Evolutionary conservation across 306 rosid species (phyloP), one percentile per base, ranked within the genome.

Genomic region (Lathyrus aphaca): DNA sequence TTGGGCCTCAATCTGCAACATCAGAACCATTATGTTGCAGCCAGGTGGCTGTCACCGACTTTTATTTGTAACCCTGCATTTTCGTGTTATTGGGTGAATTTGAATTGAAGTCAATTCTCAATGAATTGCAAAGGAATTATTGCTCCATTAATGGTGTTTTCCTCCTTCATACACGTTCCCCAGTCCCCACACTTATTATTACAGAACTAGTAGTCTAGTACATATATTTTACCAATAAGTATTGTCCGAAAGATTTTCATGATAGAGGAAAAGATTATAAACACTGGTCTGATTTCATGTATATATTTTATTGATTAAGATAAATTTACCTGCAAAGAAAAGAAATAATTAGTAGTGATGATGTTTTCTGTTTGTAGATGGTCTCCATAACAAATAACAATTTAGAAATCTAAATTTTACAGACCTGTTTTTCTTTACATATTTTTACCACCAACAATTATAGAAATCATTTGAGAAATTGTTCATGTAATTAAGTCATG

Each of bases 71-170:
- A 25, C 29, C 27, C 29, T 25, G 29, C 29, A 25, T 25, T 3
- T 3, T 25, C 3, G 29, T 25, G 29, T 25, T 25, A 25, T 25
- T 25, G 29, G 29, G 29, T 4, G 29, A 4, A 25, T 25, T 25
- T 25, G 29, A 3, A 21, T 58, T 66, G 68, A 66, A 64, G 54
- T 71, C 69, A 38, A 49, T 48, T 66, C 19, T 23, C 58, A 25
- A 27, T 44, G 49, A 3, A 12, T 62, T 19, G 45, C 29, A 15
- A 56, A 68, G 64, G 44, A 38, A 43, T 64, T 51, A 18, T 5
- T 51, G 7, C 46, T 65, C 57, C 21, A 10, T 65, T 44, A 19
- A 58, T 27, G 3, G n/a, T 54, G 61, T 13, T 44, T 13, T 14
- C 14, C 48, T 0, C 49, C 15, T 6, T 2, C 6, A 43, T 12